These are phyloP conservation scores for Pseudocercospora musae DNA, from an alignment of 2,329 filamentous ascomycete genomes.

Conservation along the genomic window DNA sequence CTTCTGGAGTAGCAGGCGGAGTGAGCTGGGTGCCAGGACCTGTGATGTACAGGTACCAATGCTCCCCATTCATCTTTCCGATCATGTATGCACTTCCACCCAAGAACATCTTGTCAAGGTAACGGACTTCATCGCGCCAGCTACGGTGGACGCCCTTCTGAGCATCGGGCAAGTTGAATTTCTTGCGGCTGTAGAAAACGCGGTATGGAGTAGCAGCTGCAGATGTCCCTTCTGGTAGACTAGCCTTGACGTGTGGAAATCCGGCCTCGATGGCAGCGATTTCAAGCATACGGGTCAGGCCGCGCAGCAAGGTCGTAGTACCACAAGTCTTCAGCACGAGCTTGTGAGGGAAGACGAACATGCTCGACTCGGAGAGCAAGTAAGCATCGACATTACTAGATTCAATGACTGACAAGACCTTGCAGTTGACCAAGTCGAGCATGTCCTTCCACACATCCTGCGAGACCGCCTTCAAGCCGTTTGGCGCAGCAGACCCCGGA, in stretches of 20 bases:
- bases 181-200: conserved; percentile 98
- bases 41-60: conserved; percentile 98
- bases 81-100: conserved; percentile 98
- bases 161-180: conserved; percentile 92
- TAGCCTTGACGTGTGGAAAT: conserved; percentile 76
- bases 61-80: conserved; percentile 98
- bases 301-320: conserved; percentile 87
- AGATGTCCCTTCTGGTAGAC: conserved; percentile 62
- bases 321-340: conserved; percentile 97
- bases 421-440: conserved; percentile 97
- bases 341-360: conserved; percentile 99
- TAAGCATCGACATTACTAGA: conserved; percentile 96
- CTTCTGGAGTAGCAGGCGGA: conserved; percentile 71
- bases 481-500: conserved; percentile 64
- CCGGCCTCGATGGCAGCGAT: conserved; percentile 84
- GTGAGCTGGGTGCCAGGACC: conserved; percentile 77
- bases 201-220: conserved; percentile 81
- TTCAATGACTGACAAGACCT: conserved; percentile 89
- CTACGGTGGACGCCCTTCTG: conserved; percentile 92
- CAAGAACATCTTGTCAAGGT: conserved; percentile 84
- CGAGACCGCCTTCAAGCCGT: conserved; percentile 81
- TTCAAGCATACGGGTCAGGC: conserved; percentile 84
- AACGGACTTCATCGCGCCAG: conserved; percentile 95
- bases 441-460: conserved; percentile 89
- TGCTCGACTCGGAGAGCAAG: conserved; percentile 95